Evolutionary conservation across 257 asterid species (phyloP), one percentile per base, ranked within the genome.

Genomic region (Buddleja alternifolia): DNA sequence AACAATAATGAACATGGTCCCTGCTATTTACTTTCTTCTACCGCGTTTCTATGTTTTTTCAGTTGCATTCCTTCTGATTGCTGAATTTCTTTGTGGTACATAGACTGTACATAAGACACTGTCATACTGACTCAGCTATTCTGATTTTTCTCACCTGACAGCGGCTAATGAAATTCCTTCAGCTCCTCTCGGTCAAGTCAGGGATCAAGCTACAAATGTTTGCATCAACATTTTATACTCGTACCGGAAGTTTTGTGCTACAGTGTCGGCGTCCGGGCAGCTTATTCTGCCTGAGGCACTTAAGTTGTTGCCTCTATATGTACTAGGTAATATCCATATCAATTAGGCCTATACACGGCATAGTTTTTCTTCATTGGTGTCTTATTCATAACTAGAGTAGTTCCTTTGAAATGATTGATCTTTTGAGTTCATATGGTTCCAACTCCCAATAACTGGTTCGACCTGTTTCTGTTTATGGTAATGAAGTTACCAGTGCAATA

Each of bases 201-300:
- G 95, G 75, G 99, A 91, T 75, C 97, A 94, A 76, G 95, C 87
- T 32, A 91, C 93, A 48, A 89, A 79, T 79, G 76, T 82, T 76
- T 89, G 99, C 82, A 85, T 91, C 83, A 94, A 89, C 81, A 86
- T 94, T 73, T 80, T 94, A 73, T 87, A 84, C 71, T 90, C 99
- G 1, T 94, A 94, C 63, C 89, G 99, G 59, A 94, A 94, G 80
- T 94, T 84, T 70, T 94, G 99, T 74, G 97, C 99, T 29, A 89
- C 98, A 11, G 99, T 88, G 29, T 84, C 99, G 19, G 87, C 99
- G 6, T 75, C 96, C 7, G 99, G 99, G 51, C 99, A 94, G 74
- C 97, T 94, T 71, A 87, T 94, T 70, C 84, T 94, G 78, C 99
- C 99, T 3, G 99, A 94, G 85, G 98, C 95, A 45, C 99, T 94